Conservation (phyloP, 345 rosid genomes). For the Lumnitzera racemosa region DNA sequence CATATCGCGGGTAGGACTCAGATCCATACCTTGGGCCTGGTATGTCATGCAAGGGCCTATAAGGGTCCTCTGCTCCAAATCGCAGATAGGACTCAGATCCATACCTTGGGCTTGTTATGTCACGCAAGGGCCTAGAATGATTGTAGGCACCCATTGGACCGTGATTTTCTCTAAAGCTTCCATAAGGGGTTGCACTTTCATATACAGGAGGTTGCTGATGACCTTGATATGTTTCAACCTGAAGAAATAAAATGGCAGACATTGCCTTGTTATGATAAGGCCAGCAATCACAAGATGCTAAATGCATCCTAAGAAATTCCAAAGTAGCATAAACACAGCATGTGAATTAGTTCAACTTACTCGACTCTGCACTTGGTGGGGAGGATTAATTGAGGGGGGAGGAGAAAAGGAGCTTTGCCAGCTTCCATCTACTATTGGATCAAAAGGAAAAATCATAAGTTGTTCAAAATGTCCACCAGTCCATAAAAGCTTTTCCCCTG, state of each 20-base stretch:
- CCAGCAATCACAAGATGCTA: not conserved
- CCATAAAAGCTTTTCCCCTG: too few relatives aligned
- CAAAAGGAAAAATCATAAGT: constrained; percentile 3
- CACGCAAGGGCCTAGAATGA: not conserved
- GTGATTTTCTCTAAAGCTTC: constrained; percentile 1
- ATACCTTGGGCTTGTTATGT: constrained; percentile 4
- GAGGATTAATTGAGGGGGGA: constrained; percentile 1
- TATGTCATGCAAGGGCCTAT: too few relatives aligned
- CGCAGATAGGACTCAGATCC: constrained; percentile 11
- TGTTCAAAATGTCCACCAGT: not conserved
- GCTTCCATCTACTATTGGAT: constrained; percentile 9
- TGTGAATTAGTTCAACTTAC: constrained; percentile 8
- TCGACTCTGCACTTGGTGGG: constrained; percentile 4
- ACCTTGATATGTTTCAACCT: constrained; percentile 4
- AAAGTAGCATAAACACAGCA: not conserved
- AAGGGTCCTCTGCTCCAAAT: not conserved
- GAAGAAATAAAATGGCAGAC: constrained; percentile 1
- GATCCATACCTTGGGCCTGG: constrained; percentile 5
- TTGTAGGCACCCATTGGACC: constrained; percentile 1
- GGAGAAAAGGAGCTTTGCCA: constrained; percentile 10
- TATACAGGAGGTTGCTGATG: constrained; percentile 9
- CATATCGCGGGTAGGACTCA: constrained; percentile 6
- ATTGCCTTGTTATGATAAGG: constrained; percentile 5
- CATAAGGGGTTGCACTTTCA: constrained; percentile 7
- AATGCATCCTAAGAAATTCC: not conserved